Conservation (phyloP, 1,139 yeast species). For the Pichia sp. region DNA sequence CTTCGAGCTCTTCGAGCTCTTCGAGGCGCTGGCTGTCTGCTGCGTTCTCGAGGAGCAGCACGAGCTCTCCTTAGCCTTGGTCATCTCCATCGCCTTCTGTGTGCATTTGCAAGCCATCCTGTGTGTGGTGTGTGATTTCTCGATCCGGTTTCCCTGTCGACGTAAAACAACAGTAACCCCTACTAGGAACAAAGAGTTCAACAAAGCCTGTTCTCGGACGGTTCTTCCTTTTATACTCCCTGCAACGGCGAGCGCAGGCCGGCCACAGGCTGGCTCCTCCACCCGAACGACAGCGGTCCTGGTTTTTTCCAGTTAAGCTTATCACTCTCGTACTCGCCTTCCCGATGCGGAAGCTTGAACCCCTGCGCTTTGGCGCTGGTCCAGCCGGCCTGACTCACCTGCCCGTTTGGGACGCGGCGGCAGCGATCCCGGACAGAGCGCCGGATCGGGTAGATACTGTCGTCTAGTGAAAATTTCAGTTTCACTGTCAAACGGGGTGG, state of each 20-base stretch:
- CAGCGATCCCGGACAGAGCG: no score
- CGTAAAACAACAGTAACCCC: background rate
- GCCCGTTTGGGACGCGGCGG: conserved; percentile 4
- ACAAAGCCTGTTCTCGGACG: background rate
- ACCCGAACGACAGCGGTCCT: background rate
- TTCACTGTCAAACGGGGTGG: no score
- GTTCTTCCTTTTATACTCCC: background rate
- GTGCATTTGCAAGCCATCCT: conserved; percentile 28
- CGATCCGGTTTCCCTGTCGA: background rate
- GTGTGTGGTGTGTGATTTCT: background rate
- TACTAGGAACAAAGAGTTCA: background rate
- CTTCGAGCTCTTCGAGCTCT: background rate
- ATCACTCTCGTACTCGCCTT: conserved; percentile 1
- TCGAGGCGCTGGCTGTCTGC: background rate
- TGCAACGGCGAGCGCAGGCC: background rate
- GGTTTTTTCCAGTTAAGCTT: background rate
- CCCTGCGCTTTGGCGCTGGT: background rate
- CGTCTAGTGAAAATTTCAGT: no score
- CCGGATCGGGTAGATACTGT: no score
- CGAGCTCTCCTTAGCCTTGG: conserved; percentile 2
- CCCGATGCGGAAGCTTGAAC: conserved; percentile 2
- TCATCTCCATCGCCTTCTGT: conserved; percentile 17
- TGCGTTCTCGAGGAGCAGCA: conserved; percentile 7
- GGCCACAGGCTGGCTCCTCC: background rate
- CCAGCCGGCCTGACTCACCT: background rate